Conservation (phyloP, 2,329 filamentous ascomycete species). For the Xylaria sp. region DNA sequence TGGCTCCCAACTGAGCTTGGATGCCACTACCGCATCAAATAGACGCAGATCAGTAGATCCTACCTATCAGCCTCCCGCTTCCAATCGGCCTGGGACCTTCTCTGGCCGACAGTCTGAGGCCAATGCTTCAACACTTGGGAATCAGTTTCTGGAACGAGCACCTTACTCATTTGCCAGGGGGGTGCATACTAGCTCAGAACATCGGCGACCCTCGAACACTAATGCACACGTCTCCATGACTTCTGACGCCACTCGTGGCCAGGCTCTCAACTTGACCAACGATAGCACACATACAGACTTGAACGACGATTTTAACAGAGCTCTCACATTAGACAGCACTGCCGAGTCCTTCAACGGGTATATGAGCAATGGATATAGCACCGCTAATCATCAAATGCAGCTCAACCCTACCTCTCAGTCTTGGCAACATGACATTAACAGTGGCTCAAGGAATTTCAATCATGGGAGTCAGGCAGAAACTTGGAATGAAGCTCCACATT, state of each 20-base stretch:
- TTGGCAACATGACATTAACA: slow-evolving; percentile 55
- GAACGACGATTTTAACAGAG: slow-evolving; percentile 50
- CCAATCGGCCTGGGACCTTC: slow-evolving; percentile 38
- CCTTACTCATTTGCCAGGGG: slow-evolving; percentile 39
- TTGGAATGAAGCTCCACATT: slow-evolving; percentile 48
- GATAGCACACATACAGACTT: slow-evolving; percentile 55
- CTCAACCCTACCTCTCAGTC: slow-evolving; percentile 60
- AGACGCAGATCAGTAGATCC: slow-evolving; percentile 48
- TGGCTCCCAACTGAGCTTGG: slow-evolving; percentile 34
- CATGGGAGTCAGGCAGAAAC: slow-evolving; percentile 50
- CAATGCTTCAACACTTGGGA: slow-evolving; percentile 32
- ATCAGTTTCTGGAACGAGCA: slow-evolving; percentile 37
- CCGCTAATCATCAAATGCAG: slow-evolving; percentile 54
- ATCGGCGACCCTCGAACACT: slow-evolving; percentile 43
- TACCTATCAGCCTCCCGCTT: slow-evolving; percentile 28
- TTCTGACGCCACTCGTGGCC: slow-evolving; percentile 38
- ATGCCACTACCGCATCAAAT: slow-evolving; percentile 34
- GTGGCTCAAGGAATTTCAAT: slow-evolving; percentile 34
- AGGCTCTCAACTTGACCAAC: slow-evolving; percentile 37
- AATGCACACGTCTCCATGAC: slow-evolving; percentile 36
- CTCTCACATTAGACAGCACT: slow-evolving; percentile 51
- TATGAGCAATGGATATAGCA: slow-evolving; percentile 40
- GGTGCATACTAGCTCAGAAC: slow-evolving; percentile 34
- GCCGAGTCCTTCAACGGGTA: slow-evolving; percentile 39
- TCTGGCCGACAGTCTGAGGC: slow-evolving; percentile 41